A percentile compares a stretch with the other conserved stretches of the same genome.
Conservation (phyloP, 805 yeast species). For the Wickerhamomyces kurtzmanii region DNA sequence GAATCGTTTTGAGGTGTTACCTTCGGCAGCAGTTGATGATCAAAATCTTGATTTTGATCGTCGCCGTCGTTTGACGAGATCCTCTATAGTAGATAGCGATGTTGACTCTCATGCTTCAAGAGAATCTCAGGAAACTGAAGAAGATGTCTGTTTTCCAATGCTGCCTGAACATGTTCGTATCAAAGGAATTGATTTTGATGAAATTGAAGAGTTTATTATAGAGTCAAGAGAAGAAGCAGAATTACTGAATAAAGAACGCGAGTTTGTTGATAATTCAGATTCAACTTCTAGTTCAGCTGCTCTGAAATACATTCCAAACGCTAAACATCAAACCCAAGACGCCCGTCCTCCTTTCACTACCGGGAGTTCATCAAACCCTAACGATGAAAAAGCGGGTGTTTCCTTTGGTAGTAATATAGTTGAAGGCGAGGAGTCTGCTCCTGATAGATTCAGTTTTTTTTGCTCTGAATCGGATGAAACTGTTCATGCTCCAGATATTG, state of each 20-base stretch:
- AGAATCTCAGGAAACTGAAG: conserved; percentile 86
- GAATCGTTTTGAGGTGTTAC: conserved; percentile 6
- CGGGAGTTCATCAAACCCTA: too few species aligned
- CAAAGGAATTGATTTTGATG: conserved; percentile 85
- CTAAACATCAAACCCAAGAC: too few species aligned
- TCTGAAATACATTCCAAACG: conserved; percentile 49
- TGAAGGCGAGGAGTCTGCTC: conserved; percentile 30
- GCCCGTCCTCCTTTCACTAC: too few species aligned
- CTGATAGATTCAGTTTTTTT: conserved; percentile 80
- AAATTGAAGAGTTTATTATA: conserved; percentile 71
- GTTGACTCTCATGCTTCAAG: conserved; percentile 66
- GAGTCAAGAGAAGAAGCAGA: conserved; percentile 45
- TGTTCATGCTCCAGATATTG: conserved; percentile 79
- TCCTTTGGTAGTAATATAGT: conserved; percentile 29
- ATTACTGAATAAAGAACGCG: conserved; percentile 15
- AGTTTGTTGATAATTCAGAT: conserved; percentile 4
- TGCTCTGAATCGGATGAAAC: conserved; percentile 79
- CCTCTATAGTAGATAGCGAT: conserved; percentile 44
- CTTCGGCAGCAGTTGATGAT: conserved; percentile 18
- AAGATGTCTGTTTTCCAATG: conserved; percentile 97
- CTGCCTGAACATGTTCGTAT: conserved; percentile 50
- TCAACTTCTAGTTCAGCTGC: conserved; percentile 39
- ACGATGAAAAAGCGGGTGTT: conserved; percentile 18
- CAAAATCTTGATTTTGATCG: conserved; percentile 23
- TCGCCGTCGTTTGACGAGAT: conserved; percentile 21